A percentile compares a stretch with the other conserved stretches of the same genome.
Conservation (phyloP, 106 monocot genomes). For the Vanilla planifolia region DNA sequence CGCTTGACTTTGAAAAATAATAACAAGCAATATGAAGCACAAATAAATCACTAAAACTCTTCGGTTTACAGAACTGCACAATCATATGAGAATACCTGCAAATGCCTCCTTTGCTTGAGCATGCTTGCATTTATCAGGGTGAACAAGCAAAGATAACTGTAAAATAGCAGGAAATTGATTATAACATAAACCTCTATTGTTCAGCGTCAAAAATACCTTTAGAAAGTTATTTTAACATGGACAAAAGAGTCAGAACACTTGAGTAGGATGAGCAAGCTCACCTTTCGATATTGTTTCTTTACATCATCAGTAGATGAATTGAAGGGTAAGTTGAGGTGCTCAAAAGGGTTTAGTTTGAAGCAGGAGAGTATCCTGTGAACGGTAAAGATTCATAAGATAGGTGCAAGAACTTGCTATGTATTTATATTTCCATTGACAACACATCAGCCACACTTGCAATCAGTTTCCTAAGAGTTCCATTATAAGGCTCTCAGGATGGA, state of each 20-base stretch:
- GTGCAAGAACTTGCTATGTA: too few relatives aligned
- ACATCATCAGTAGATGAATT: conserved; percentile 82
- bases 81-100: conserved; percentile 38
- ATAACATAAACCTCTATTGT: neutral
- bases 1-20: neutral
- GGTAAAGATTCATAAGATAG: conserved; percentile 8
- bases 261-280: conserved; percentile 11
- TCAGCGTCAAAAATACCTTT: neutral
- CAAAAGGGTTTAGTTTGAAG: conserved; percentile 97
- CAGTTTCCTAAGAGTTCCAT: too few relatives aligned
- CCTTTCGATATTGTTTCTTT: conserved; percentile 88
- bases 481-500: too few relatives aligned
- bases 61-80: neutral
- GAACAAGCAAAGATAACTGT: conserved; percentile 91
- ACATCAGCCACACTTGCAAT: too few relatives aligned
- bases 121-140: conserved; percentile 99
- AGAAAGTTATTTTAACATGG: neutral
- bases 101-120: conserved; percentile 97
- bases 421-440: too few relatives aligned
- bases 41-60: neutral
- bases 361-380: conserved; percentile 81
- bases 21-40: neutral
- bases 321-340: conserved; percentile 85
- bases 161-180: conserved; percentile 10
- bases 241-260: neutral